These are phyloP conservation scores for Fragaria nilgerrensis DNA, from an alignment of 306 rosid genomes.

Conservation along the genomic window DNA sequence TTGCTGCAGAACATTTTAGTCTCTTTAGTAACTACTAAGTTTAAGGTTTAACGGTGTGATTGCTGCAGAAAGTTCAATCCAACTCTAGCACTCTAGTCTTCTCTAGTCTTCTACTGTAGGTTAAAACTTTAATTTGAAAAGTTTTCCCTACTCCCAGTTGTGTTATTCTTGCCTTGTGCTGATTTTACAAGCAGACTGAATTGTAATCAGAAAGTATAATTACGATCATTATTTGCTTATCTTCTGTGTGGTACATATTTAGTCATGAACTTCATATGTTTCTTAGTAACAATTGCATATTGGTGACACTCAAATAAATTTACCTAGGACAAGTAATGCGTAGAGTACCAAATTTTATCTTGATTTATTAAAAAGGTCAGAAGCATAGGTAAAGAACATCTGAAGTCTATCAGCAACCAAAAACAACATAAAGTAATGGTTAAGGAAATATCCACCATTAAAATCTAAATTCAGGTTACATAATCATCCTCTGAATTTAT, in stretches of 20 bases:
- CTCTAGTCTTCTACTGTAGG: neutral
- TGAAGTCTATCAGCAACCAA: too few relatives aligned
- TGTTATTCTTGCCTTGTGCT: neutral
- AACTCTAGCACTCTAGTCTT: neutral
- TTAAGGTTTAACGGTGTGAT: neutral
- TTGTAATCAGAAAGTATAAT: neutral
- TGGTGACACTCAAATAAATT: neutral
- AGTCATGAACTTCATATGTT: neutral
- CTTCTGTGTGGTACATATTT: neutral
- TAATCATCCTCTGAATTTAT: too few relatives aligned
- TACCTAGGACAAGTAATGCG: too few relatives aligned
- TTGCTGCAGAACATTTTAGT: too few relatives aligned
- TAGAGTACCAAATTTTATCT: too few relatives aligned
- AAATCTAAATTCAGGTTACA: too few relatives aligned
- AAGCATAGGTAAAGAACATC: too few relatives aligned
- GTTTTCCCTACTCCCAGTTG: neutral
- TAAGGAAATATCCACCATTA: too few relatives aligned
- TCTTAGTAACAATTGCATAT: neutral
- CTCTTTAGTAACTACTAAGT: neutral
- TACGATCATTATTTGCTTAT: neutral
- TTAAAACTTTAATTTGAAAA: neutral
- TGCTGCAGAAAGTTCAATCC: neutral
- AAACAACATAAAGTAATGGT: too few relatives aligned
- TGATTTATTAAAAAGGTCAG: too few relatives aligned
- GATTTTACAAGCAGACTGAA: neutral